Evolutionary conservation across 345 rosid genomes (phyloP).

Genomic region (Gynandropsis gynandra): DNA sequence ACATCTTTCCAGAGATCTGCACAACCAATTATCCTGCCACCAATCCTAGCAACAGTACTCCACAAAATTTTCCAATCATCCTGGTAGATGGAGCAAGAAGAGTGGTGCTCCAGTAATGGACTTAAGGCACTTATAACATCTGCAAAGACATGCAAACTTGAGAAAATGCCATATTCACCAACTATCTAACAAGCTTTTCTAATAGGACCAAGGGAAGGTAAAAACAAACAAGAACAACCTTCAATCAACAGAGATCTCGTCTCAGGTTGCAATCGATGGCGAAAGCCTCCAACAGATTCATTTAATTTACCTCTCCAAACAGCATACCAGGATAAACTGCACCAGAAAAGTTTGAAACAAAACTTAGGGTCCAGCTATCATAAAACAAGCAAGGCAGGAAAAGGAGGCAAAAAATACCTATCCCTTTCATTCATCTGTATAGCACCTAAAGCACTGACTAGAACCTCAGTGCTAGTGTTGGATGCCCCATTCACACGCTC

Average conservation of each 20-base stretch:
- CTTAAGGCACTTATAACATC: constrained; percentile 23
- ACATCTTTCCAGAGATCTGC: constrained; percentile 62
- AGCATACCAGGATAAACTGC: constrained; percentile 52
- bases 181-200: neutral
- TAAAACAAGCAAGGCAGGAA: constrained; percentile 7
- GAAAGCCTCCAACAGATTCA: constrained; percentile 29
- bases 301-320: constrained; percentile 44
- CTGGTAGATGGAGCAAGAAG: constrained; percentile 29
- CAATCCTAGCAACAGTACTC: constrained; percentile 45
- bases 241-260: constrained; percentile 26
- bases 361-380: constrained; percentile 9
- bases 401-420: constrained; percentile 36
- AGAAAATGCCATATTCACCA: constrained; percentile 10
- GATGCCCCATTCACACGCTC: constrained; percentile 32
- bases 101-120: constrained; percentile 21
- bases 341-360: constrained; percentile 22
- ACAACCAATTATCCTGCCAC: constrained; percentile 38
- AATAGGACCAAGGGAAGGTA: constrained; percentile 14
- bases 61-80: constrained; percentile 50
- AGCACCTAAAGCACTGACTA: constrained; percentile 36
- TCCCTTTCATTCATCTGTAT: constrained; percentile 33
- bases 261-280: constrained; percentile 28
- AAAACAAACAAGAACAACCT: constrained; percentile 32
- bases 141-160: constrained; percentile 28
- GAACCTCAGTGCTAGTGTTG: constrained; percentile 26